Conservation (phyloP, 257 asterid genomes). For the Ilex asprella region DNA sequence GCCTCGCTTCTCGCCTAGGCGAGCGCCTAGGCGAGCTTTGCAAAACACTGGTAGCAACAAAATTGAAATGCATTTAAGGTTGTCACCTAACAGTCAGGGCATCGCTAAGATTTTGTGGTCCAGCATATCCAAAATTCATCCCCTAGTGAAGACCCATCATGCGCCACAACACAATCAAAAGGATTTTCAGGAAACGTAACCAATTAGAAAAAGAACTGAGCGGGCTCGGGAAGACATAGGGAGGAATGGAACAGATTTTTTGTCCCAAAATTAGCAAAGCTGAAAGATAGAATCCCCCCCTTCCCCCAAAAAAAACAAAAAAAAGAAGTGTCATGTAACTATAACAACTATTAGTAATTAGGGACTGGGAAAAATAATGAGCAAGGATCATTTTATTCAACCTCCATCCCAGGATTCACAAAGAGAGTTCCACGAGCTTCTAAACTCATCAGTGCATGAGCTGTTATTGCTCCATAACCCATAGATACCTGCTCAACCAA, state of each 20-base stretch:
- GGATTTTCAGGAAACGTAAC: no score
- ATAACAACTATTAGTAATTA: neutral
- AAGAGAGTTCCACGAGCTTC: conserved; percentile 94
- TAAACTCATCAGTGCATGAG: conserved; percentile 84
- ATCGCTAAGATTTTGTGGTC: neutral
- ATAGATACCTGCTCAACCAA: conserved; percentile 64
- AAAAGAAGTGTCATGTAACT: neutral
- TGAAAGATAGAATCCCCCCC: neutral
- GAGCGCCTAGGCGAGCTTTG: no score
- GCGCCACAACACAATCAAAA: no score
- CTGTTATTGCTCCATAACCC: conserved; percentile 78
- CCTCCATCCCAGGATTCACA: conserved; percentile 92
- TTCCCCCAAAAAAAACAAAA: no score
- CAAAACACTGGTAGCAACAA: neutral
- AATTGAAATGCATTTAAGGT: neutral
- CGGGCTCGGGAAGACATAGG: neutral
- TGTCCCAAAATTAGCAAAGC: neutral
- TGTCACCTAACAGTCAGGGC: neutral
- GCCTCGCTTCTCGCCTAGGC: no score
- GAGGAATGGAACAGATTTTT: neutral
- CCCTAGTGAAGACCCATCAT: no score
- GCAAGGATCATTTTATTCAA: conserved; percentile 13
- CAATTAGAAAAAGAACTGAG: neutral
- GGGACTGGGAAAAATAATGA: neutral
- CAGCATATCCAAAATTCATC: neutral